Base-by-base conservation (phyloP, 2,329 filamentous ascomycete species). In the Pyricularia grisea region DNA sequence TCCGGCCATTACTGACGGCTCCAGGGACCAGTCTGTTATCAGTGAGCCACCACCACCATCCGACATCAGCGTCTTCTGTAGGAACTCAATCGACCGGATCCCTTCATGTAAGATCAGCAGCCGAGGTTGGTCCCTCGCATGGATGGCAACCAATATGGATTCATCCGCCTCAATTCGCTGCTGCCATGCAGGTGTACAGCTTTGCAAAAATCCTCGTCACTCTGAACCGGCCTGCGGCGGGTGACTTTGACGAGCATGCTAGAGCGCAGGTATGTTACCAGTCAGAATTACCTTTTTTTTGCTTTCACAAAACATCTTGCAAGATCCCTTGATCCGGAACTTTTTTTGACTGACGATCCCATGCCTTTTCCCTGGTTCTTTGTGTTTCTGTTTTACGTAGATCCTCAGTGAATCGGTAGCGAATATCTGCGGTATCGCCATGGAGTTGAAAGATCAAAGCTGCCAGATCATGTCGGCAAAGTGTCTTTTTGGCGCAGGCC, bases 191-290 rank as follows among this genome's bases (percentile, higher is more conserved):
- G 71, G 80, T 82, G 17, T 82, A 85, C 71, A 80, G 81, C 71
- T 83, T 86, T 70, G 84, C 85, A 0, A 79, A 81, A 11, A 84
- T 87, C 63, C 76, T 88, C 0, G 79, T 87, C 1, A 76, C 85
- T 0, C 79, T 87, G 66, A 82, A 87, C 67, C 80, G 84, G 65
- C 85, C 85, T 1, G 82, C 81, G 0, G 77, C 78, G 12, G 82
- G 82, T 1, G 84, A 83, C 0, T 80, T 84, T 65, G 77, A 82
- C 20, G 83, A 83, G 12, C 85, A 83, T 71, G 71, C 80, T 60
- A 74, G 77, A 25, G 73, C 66, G 10, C 36, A 58, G 33, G 66
- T 20, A 67, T n/a, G 66, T 58, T 4, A 28, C 6, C 36, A 20
- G 28, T n/a, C 60, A 27, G 11, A 1, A 20, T 64, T 30, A 14